Base-by-base conservation (phyloP, 1,139 yeast genomes). In the Taphrina wiesneri region DNA sequence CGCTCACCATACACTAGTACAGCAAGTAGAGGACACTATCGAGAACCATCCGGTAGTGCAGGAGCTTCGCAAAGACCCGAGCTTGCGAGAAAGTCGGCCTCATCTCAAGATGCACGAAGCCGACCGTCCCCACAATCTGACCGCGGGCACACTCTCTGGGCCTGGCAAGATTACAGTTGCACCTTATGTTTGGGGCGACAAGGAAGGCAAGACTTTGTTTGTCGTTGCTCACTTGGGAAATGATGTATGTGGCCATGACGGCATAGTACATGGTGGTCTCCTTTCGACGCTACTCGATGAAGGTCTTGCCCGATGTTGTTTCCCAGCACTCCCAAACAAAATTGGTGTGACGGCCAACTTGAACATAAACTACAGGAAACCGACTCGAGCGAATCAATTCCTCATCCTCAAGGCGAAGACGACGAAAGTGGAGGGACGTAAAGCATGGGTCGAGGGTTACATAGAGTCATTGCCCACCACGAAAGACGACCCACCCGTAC, bases 341-440 rank as follows among this genome's bases (percentile, higher is more conserved):
- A 81, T 87, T 65, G 98, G 98, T n/a, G 97, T 93, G 21, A 93
- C 99, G 0, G 99, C 96, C 0, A 82, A 82, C 60, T 78, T 93
- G 53, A 78, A 83, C 17, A 80, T 93, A 19, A 81, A 88, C 68
- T 93, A 89, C 75, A 73, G 80, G 59, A 81, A 83, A 36, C 95
- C 90, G 69, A 80, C 83, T 1, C 85, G 85, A 0, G 88, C 93
- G 0, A 83, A 85, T 67, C 80, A 87, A 21, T 83, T 87, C 3
- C 83, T 91, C 9, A 80, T 89, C 34, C 77, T 93, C 64, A 80
- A 81, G 65, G 96, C 96, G 0, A 80, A 83, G 65, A 91, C 92
- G 0, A 76, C 77, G 9, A 86, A 87, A 71, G 75, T 78, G 13
- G 86, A 86, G 69, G 97, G 97, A 0, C 80, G 99, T 52, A 92